Percentiles rank a stretch among this genome's conserved stretches.
These are phyloP conservation scores for Ceratobasidium sp. DNA, from an alignment of 1,284 basidiomycete species.

Conservation along the genomic window DNA sequence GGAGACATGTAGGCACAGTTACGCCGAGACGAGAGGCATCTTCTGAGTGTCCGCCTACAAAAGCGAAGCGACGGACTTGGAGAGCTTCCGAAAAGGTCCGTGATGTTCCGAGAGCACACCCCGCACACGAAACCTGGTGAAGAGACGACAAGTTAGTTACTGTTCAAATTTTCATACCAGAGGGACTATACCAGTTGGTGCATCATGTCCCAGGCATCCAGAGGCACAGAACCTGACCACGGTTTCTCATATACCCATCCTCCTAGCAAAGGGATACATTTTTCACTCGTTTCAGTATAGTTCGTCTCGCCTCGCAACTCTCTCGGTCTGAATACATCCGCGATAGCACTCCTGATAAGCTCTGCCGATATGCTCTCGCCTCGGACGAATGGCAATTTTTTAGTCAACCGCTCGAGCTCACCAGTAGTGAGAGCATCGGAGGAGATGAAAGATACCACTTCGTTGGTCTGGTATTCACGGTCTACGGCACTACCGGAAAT, in stretches of 20 bases:
- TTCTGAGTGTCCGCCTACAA: conserved; percentile 16
- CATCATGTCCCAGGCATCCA: conserved; percentile 29
- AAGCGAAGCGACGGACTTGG: conserved; percentile 20
- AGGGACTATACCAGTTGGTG: conserved; percentile 25
- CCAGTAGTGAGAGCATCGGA: conserved; percentile 13
- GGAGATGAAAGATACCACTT: conserved; percentile 6
- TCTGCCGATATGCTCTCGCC: conserved; percentile 31
- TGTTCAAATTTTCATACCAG: not conserved
- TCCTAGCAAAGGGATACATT: conserved; percentile 24
- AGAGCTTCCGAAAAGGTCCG: conserved; percentile 28
- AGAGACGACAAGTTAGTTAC: not conserved
- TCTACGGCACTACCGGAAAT: not conserved
- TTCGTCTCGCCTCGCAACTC: not conserved
- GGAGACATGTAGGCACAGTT: conserved; percentile 19
- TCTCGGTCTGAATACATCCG: conserved; percentile 7
- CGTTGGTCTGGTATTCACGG: not conserved
- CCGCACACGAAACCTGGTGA: conserved; percentile 20
- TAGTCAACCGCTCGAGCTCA: conserved; percentile 21
- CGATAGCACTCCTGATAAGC: conserved; percentile 35
- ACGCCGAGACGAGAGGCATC: conserved; percentile 12
- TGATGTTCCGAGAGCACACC: conserved; percentile 36
- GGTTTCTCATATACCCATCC: conserved; percentile 30
- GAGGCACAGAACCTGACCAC: conserved; percentile 12
- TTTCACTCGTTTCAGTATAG: not conserved
- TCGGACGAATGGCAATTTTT: conserved; percentile 33